These are phyloP conservation scores for Hypoxylon cercidicola DNA, from an alignment of 495 filamentous ascomycete genomes.

Conservation along the genomic window DNA sequence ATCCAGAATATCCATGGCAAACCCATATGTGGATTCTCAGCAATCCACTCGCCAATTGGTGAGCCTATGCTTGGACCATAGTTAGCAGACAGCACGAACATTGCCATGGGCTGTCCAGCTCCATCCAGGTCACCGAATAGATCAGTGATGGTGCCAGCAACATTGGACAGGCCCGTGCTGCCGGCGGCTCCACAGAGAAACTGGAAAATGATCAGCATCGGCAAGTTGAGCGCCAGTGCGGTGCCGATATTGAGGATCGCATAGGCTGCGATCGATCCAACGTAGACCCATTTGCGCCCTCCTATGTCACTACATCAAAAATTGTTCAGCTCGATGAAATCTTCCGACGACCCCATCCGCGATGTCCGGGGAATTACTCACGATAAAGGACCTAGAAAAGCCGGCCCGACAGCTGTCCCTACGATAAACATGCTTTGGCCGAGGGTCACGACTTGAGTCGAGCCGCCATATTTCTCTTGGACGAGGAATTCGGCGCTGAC, in stretches of 20 bases:
- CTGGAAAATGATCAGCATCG: slow-evolving; percentile 54
- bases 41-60: slow-evolving; percentile 49
- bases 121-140: slow-evolving; percentile 50
- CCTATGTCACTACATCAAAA: slow-evolving; percentile 45
- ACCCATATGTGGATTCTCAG: slow-evolving; percentile 44
- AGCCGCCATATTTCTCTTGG: slow-evolving; percentile 46
- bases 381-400: slow-evolving; percentile 45
- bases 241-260: slow-evolving; percentile 50
- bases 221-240: slow-evolving; percentile 48
- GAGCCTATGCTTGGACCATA: slow-evolving; percentile 50
- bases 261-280: slow-evolving; percentile 45
- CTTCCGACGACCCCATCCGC: neutral
- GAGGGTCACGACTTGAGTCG: slow-evolving; percentile 42
- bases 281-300: slow-evolving; percentile 54
- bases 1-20: slow-evolving; percentile 53
- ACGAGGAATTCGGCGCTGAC: slow-evolving; percentile 47
- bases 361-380: slow-evolving; percentile 17
- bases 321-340: slow-evolving; percentile 20
- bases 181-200: slow-evolving; percentile 50
- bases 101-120: slow-evolving; percentile 51
- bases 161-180: slow-evolving; percentile 51
- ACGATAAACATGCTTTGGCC: slow-evolving; percentile 47
- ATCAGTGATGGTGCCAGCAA: slow-evolving; percentile 52
- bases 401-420: slow-evolving; percentile 43
- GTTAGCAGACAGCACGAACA: slow-evolving; percentile 52